phyloP scores from a whole-genome alignment of 2,329 filamentous ascomycete genomes.

The Aspergillus pseudoterreus region DNA sequence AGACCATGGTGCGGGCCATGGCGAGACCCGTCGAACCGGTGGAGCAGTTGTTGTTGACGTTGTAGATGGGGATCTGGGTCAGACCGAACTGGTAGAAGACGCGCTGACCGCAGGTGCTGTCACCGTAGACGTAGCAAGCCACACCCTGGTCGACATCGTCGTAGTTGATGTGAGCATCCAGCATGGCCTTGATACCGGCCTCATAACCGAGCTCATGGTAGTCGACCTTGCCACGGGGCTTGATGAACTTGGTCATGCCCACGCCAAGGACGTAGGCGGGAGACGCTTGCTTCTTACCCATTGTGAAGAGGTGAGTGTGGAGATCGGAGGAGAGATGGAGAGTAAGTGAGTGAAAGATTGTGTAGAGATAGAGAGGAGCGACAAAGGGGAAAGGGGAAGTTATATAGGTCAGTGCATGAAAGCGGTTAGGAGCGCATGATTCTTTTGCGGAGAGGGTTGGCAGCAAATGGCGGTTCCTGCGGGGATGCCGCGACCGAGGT shows the following conservation, averaged over 20 bases:
- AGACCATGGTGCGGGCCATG: constrained; percentile 76
- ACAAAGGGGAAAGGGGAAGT: neutral
- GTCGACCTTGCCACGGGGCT: constrained; percentile 88
- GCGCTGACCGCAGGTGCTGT: constrained; percentile 89
- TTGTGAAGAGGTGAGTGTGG: constrained; percentile 27
- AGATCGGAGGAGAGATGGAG: neutral
- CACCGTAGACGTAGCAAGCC: constrained; percentile 97
- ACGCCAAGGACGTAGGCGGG: constrained; percentile 88
- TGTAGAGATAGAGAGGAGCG: constrained; percentile 1
- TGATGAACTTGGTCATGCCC: constrained; percentile 99
- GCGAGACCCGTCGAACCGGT: constrained; percentile 89
- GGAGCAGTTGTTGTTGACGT: constrained; percentile 98
- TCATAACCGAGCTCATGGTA: constrained; percentile 94
- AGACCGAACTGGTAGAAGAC: constrained; percentile 99
- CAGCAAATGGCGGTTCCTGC: constrained; percentile 12
- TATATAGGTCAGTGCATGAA: constrained; percentile 1
- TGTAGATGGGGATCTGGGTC: constrained; percentile 93
- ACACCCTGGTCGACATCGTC: constrained; percentile 93
- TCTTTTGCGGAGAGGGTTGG: constrained; percentile 7
- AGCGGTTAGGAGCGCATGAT: neutral
- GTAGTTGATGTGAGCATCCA: constrained; percentile 78
- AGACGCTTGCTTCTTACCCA: constrained; percentile 50
- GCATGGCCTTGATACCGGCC: constrained; percentile 81
- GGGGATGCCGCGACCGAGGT: constrained; percentile 29
- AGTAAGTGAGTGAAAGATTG: neutral